These are phyloP conservation scores for Myriosclerotinia duriaeana DNA, from an alignment of 2,329 filamentous ascomycete genomes.

Conservation along the genomic window DNA sequence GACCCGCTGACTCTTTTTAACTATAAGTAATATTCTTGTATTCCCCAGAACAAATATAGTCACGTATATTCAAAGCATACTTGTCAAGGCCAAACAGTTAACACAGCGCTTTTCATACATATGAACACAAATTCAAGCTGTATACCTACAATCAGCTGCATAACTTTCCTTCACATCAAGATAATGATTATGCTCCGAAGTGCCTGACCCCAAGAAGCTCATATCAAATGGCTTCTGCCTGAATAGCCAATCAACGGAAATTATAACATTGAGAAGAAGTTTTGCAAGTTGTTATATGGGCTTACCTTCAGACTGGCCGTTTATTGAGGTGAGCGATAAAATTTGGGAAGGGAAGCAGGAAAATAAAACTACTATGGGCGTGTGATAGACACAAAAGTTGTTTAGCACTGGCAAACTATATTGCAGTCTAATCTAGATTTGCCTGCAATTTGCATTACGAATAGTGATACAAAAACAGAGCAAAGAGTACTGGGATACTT, in stretches of 20 bases:
- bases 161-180: neutral
- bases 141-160: neutral
- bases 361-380: neutral
- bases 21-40: neutral
- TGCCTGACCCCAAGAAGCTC: neutral
- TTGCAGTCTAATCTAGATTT: no score
- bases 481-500: no score
- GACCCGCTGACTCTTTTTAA: neutral
- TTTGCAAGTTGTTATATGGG: no score
- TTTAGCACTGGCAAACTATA: no score
- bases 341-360: neutral
- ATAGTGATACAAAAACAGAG: no score
- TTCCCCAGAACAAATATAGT: neutral
- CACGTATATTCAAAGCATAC: neutral
- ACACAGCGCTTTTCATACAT: neutral
- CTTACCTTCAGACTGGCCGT: neutral
- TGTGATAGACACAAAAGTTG: neutral
- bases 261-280: no score
- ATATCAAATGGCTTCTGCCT: neutral
- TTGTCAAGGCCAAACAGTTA: neutral
- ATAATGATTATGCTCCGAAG: neutral
- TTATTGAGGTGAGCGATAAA: neutral
- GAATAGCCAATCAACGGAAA: neutral
- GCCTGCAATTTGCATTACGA: no score
- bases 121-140: neutral